A percentile compares a stretch with the other conserved stretches of the same genome.
Conservation (phyloP, 441 rosid species). For the Breynia disticha region DNA sequence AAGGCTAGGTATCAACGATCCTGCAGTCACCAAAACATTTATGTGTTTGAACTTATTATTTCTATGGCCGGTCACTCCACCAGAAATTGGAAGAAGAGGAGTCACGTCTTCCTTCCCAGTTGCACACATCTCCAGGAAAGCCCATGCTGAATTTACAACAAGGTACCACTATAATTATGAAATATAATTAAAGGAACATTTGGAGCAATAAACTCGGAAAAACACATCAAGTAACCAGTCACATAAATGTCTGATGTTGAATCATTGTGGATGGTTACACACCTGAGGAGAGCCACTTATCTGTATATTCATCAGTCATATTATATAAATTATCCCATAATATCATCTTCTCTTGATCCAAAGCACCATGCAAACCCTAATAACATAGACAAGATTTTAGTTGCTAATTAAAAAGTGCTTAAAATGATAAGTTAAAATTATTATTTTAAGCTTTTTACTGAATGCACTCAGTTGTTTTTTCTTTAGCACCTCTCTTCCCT, state of each 20-base stretch:
- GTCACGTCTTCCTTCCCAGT: constrained; percentile 31
- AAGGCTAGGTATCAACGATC: constrained; percentile 81
- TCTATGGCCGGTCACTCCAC: constrained; percentile 10
- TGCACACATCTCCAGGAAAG: constrained; percentile 65
- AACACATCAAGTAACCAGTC: not conserved
- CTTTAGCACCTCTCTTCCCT: too few relatives aligned
- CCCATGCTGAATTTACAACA: constrained; percentile 44
- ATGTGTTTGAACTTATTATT: constrained; percentile 27
- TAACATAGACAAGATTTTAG: constrained; percentile 8
- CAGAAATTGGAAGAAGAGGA: constrained; percentile 11
- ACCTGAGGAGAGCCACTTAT: constrained; percentile 86
- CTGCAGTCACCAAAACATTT: constrained; percentile 79
- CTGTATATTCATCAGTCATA: constrained; percentile 69
- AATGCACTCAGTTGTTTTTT: too few relatives aligned
- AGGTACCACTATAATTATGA: constrained; percentile 10
- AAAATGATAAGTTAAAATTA: too few relatives aligned
- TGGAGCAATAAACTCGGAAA: not conserved
- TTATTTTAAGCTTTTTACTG: too few relatives aligned
- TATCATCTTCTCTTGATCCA: constrained; percentile 40
- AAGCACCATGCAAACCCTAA: constrained; percentile 52
- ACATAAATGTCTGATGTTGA: too few relatives aligned
- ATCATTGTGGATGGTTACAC: not conserved
- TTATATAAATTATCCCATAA: constrained; percentile 54
- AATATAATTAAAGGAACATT: constrained; percentile 2
- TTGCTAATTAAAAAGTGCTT: too few relatives aligned